Conservation (phyloP, 1,139 yeast genomes). For the Suhomyces atakaporum region DNA sequence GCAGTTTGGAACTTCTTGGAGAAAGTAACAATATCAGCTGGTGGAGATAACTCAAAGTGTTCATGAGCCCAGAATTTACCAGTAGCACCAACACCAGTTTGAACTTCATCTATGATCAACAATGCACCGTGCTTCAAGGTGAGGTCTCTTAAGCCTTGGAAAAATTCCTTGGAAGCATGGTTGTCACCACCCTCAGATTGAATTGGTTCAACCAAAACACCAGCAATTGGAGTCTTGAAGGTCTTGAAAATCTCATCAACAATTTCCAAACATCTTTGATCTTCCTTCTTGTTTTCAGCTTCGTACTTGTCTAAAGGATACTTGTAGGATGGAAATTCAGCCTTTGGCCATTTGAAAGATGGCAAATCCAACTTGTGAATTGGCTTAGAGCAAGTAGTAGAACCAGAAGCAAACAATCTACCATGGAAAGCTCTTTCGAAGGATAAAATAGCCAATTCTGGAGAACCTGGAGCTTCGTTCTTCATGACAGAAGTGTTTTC, state of each 20-base stretch:
- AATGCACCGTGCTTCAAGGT: constrained; percentile 68
- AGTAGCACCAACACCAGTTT: constrained; percentile 86
- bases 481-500: constrained; percentile 65
- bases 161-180: constrained; percentile 73
- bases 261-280: constrained; percentile 60
- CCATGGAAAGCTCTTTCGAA: constrained; percentile 82
- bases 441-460: constrained; percentile 71
- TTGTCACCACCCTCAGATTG: constrained; percentile 90
- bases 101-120: constrained; percentile 81
- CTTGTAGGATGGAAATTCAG: constrained; percentile 72
- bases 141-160: constrained; percentile 75
- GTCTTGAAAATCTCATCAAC: constrained; percentile 58
- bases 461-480: constrained; percentile 72
- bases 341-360: constrained; percentile 85
- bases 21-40: constrained; percentile 82
- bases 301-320: constrained; percentile 66
- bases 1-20: constrained; percentile 87
- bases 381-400: constrained; percentile 80
- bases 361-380: constrained; percentile 84
- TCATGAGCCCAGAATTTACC: constrained; percentile 88
- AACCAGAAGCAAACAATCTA: constrained; percentile 75
- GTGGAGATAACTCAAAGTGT: constrained; percentile 68
- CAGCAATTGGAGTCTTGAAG: constrained; percentile 72
- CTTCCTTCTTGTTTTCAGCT: constrained; percentile 62
- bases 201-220: constrained; percentile 74